Evolutionary conservation across 1,139 yeast genomes (phyloP), one percentile per base, ranked within the genome.

Genomic region (Diutina siamensis): DNA sequence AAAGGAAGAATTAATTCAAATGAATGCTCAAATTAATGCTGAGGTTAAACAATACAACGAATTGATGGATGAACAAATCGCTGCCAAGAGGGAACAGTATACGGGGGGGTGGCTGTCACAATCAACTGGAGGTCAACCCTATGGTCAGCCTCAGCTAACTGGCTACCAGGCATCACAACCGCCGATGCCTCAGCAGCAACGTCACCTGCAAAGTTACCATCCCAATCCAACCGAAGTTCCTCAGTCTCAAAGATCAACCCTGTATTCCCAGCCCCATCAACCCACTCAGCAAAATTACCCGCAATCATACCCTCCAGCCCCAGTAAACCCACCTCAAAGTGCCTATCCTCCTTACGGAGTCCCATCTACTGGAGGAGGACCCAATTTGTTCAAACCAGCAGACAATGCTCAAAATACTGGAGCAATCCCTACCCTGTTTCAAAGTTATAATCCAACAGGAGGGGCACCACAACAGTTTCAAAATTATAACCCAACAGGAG

Each of bases 41-140:
- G 94, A 95, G 28, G 76, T 84, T 44, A 69, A 73, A 47, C 65
- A 74, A 8, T 89, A 87, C 59, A 87, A 86, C 56, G 77, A 76
- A 45, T 63, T 86, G 46, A 72, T 84, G 65, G 88, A 84, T 52
- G 56, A 53, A n/a, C 65, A 61, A 61, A 69, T 70, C 41, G 48
- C 48, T 36, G 12, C 40, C 44, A 19, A 20, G 40, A 4, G 40
- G 46, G 22, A 44, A 44, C 18, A 38, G 41, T 25, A 46, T 55
- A 18, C 47, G 9, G 34, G 34, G 12, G 34, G 34, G 15, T 25
- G 28, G 28, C 28, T 25, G 28, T 7, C 28, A 25, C 28, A 25
- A 25, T 10, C 28, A 7, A 25, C 28, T 25, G 28, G 28, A 25
- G 28, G 28, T 7, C 28, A 25, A 25, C 28, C 28, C 10, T 25